Base-by-base conservation (phyloP, 1,284 basidiomycete species). In the Spongispora temasekensis region DNA sequence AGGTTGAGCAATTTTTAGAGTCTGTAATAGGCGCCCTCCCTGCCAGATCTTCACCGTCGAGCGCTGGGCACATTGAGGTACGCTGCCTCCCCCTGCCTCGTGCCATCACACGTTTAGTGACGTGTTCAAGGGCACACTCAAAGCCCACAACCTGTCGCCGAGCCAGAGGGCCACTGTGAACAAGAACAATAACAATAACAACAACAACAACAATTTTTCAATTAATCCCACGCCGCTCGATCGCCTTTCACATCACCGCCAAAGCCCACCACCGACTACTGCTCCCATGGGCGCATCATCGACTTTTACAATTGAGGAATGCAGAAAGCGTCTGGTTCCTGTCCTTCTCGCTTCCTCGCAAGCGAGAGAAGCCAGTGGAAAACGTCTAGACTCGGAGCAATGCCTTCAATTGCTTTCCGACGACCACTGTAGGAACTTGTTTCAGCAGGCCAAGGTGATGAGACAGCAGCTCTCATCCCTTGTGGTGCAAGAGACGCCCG, bases 401-500 rank as follows among this genome's bases (percentile, higher is more conserved):
- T 75, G 64, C 40, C 57, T 53, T 52, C 53, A 23, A 44, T 57
- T 74, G 55, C 68, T 73, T 42, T 71, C 71, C 35, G 72, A 75
- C 35, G 66, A 73, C 59, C 61, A 50, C 30, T 73, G 71, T 62
- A 57, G 9, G 37, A 12, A 12, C 21, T 61, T 73, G 9, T 37
- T 75, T 15, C 58, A 53, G 42, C 55, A 65, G 51, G 67, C 71
- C 27, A 67, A 63, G 37, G 62, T 71, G 28, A 75, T 69, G 71
- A 65, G 55, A 44, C 57, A 2, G 28, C 71, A 72, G 52, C 50
- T 71, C 46, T 48, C 63, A n/a, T 64, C 63, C 32, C 57, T 63
- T 2, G 44, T 34, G 5, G 54, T 59, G 32, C 56, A 57, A 25
- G 55, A 61, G 58, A 31, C 58, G 42, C 57, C 60, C 7, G 27